phyloP scores from a whole-genome alignment of 352 stramenopile species.

The Phytopythium oedochilum region DNA sequence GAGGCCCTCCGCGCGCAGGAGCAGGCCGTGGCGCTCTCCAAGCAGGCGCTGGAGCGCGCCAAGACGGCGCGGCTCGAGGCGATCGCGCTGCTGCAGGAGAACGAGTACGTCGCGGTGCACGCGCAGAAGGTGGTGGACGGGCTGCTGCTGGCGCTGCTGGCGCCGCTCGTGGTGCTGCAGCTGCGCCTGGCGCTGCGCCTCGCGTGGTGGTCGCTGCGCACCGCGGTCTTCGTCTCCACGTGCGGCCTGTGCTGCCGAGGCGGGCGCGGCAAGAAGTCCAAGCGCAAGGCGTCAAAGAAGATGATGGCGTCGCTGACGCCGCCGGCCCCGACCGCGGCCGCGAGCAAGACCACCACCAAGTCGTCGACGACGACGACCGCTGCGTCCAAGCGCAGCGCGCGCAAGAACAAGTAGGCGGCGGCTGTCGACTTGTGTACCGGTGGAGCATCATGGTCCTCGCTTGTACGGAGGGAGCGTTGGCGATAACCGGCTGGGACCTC shows the following conservation, averaged over 20 bases:
- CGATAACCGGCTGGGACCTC: too few relatives aligned
- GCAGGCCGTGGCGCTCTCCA: conserved; percentile 30
- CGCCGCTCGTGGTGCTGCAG: conserved; percentile 44
- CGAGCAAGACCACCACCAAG: conserved; percentile 11
- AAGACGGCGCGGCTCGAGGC: conserved; percentile 43
- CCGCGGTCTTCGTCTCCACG: conserved; percentile 41
- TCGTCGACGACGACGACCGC: conserved; percentile 12
- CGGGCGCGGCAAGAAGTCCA: conserved; percentile 40
- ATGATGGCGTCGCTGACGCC: conserved; percentile 13
- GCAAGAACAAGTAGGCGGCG: conserved; percentile 18
- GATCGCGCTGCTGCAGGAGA: conserved; percentile 54
- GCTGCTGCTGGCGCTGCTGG: conserved; percentile 36
- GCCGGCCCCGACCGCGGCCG: conserved; percentile 6
- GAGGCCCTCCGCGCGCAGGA: conserved; percentile 35
- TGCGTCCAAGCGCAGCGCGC: conserved; percentile 23
- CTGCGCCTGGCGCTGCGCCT: conserved; percentile 45
- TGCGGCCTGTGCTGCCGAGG: conserved; percentile 54
- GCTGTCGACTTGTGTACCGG: too few relatives aligned
- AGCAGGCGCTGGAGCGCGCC: conserved; percentile 34
- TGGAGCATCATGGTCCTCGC: too few relatives aligned
- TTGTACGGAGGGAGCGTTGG: too few relatives aligned
- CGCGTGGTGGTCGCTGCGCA: conserved; percentile 53
- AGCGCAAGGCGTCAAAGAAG: conserved; percentile 41
- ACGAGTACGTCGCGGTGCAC: conserved; percentile 46
- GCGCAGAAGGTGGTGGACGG: conserved; percentile 68